Base-by-base conservation (phyloP, 768 basidiomycete species). In the Tephrocybe sp. region DNA sequence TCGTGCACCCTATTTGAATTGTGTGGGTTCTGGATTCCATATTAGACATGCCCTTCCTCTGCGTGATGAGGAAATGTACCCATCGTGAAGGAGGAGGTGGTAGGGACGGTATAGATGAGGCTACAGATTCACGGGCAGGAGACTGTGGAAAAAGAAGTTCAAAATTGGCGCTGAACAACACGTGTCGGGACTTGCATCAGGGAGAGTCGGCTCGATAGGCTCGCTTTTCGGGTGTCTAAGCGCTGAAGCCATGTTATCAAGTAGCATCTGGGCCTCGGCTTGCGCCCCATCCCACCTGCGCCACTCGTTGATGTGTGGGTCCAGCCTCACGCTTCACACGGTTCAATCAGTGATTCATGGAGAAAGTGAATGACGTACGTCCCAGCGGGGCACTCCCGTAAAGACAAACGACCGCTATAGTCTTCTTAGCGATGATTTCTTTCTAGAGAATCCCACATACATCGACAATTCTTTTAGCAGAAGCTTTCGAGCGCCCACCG, bases 401-500 rank as follows among this genome's bases (percentile, higher is more conserved):
- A 22, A 26, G 27, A 36, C 18, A 53, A 42, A 21, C n/a, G 36
- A 44, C 49, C 44, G 32, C 49, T 53, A 55, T n/a, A 44, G 42
- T 26, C 21, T 22, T 31, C 13, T 15, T 16, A 31, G n/a, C 22
- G 15, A 25, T 15, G 11, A 9, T 19, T 44, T 30, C 22, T 16
- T 18, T 11, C 19, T 13, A 16, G 24, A 31, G 34, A 36, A 30
- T 31, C 18, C 36, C 19, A 51, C 48, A 49, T 64, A 69, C 69
- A 71, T 69, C 28, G 66, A 69, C 15, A 69, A 55, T 6, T 60
- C 47, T 32, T 53, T 39, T 18, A 67, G 54, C 3, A 58, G 38
- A 4, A 44, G 40, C 31, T 45, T 46, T 12, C 54, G 46, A 7
- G 46, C 26, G 11, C 41, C 35, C 6, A 57, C 37, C 13, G 40